Base-by-base conservation (phyloP, 2,329 filamentous ascomycete species). In the Thielaviopsis punctulata region DNA sequence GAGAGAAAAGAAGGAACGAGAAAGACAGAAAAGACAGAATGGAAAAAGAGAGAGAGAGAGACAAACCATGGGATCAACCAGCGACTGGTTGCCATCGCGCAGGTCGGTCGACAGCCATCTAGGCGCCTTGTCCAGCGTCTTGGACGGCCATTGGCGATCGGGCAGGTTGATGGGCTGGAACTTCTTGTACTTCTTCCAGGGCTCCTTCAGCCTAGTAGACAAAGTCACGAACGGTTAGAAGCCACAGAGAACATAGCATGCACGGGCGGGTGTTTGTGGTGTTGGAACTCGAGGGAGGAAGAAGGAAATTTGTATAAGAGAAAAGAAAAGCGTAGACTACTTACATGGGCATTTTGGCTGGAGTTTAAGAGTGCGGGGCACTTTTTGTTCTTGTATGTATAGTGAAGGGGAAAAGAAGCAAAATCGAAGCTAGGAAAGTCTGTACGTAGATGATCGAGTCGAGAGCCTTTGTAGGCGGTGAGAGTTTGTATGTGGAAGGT, bases 31-130 rank as follows among this genome's bases (percentile, higher is more conserved):
- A 10, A 24, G 10, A 19, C 24, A 33, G 13, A 15, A 15, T 8
- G 36, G 19, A 23, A 45, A 30, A 51, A 41, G 43, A 48, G 21
- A 19, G 19, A 21, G 27, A 33, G 48, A 44, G n/a, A 48, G 18
- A 62, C 77, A 59, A 72, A 86, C 84, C 89, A 96, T 95, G 57
- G 90, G 89, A 65, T 95, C 86, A 30, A 86, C 80, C 66, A 95
- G 73, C 66, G 83, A 89, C 72, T 96, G 90, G 73, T 95, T 95
- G 53, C 89, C 90, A 72, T 96, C 90, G 62, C 90, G 75, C 61
- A 93, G 70, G 59, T 92, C 85, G 41, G 87, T 93, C 45, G 85
- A 84, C 63, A 95, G 79, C 89, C 89, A 96, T 62, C 90, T 76
- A 33, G 88, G 89, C 48, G 89, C 77, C 69, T 89, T 92, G 61